phyloP scores from a whole-genome alignment of 306 rosid genomes.

The Lathyrus oleraceus region DNA sequence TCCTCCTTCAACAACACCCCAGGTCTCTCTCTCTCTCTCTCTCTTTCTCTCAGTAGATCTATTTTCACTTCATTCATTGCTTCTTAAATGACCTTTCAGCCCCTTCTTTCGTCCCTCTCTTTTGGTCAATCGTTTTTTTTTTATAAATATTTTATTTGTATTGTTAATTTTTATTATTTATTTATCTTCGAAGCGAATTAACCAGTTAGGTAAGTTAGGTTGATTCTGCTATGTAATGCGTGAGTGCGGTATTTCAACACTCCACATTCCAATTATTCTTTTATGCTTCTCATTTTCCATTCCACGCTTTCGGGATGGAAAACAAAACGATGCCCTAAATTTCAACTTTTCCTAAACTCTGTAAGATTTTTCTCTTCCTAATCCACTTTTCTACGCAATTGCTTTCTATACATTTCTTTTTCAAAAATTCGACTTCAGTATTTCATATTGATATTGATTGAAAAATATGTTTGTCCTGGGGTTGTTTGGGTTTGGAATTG shows the following conservation, averaged over 20 bases:
- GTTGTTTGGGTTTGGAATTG: not conserved
- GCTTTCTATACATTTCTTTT: not conserved
- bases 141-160: not conserved
- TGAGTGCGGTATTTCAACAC: not conserved
- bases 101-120: not conserved
- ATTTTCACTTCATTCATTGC: not conserved
- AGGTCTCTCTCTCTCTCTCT: conserved; percentile 44
- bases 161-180: not conserved
- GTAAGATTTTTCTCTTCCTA: conserved; percentile 3
- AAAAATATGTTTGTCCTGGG: not conserved
- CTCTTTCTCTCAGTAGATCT: conserved; percentile 25
- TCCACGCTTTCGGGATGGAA: conserved; percentile 13
- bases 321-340: not conserved
- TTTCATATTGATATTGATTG: not conserved
- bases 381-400: not conserved
- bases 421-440: not conserved
- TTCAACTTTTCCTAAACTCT: not conserved
- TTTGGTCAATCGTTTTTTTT: not conserved
- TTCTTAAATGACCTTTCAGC: not conserved
- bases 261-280: not conserved
- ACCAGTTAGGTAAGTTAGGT: conserved; percentile 20
- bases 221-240: conserved; percentile 5
- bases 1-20: conserved; percentile 45
- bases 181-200: conserved; percentile 24
- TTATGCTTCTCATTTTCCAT: not conserved